A percentile compares a stretch with the other conserved stretches of the same genome.
Conservation (phyloP, 306 rosid genomes). For the Carpinus fangiana region DNA sequence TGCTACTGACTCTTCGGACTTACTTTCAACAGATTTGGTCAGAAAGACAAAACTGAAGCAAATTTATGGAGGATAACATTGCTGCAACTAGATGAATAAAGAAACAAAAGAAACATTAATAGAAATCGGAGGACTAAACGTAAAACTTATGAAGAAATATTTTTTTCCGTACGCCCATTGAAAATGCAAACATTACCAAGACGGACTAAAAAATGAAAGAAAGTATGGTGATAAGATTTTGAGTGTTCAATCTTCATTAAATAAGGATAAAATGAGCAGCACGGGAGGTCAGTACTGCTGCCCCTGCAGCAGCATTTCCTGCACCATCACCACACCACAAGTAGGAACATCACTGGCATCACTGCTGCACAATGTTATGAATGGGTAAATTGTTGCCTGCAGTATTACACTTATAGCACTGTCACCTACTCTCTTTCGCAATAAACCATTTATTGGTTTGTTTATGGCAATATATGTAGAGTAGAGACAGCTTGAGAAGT, state of each 20-base stretch:
- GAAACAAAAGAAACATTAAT: not conserved
- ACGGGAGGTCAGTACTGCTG: not conserved
- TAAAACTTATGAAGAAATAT: not conserved
- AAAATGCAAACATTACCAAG: not conserved
- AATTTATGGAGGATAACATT: not conserved
- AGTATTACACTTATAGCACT: not conserved
- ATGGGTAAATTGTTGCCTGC: not conserved
- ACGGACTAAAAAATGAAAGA: not conserved
- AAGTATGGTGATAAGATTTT: not conserved
- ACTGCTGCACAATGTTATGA: not conserved
- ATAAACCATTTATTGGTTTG: not conserved
- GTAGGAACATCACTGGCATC: not conserved
- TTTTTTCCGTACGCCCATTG: not conserved
- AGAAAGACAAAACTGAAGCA: not conserved
- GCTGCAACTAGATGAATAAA: not conserved
- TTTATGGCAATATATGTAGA: not conserved
- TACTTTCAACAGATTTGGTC: not conserved
- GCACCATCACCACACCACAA: not conserved
- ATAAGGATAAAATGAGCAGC: not conserved
- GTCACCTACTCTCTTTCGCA: not conserved
- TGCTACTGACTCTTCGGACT: too few species aligned
- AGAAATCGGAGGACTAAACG: not conserved
- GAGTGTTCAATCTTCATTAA: not conserved
- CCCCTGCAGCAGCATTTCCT: not conserved
- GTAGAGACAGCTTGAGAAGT: not conserved